Conservation (phyloP, 345 rosid genomes). For the Moricandia moricandioides region DNA sequence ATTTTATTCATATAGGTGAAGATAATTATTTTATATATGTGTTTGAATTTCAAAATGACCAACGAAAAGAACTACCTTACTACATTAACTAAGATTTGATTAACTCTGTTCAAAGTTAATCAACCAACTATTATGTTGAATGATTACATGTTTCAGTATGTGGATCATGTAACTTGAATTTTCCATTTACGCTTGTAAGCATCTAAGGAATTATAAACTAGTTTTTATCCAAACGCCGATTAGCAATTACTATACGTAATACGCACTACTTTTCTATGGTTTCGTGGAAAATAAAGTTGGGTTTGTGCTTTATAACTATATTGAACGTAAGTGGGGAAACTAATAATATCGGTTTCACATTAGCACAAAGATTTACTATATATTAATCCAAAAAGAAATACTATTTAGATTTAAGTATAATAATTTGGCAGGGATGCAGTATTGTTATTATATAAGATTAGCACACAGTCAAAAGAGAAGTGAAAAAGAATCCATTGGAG, state of each 20-base stretch:
- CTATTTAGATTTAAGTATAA: not conserved
- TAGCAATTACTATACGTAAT: not conserved
- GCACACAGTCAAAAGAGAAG: constrained; percentile 30
- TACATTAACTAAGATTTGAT: not conserved
- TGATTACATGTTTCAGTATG: too few relatives aligned
- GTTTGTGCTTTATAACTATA: constrained; percentile 1
- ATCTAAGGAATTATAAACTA: not conserved
- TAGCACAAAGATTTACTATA: constrained; percentile 1
- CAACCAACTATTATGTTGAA: too few relatives aligned
- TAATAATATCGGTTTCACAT: constrained; percentile 17
- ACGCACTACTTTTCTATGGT: not conserved
- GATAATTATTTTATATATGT: not conserved
- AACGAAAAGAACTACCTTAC: not conserved
- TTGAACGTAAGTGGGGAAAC: constrained; percentile 5
- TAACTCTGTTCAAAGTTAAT: not conserved
- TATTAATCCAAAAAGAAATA: constrained; percentile 1
- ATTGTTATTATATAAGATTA: not conserved
- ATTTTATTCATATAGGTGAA: not conserved
- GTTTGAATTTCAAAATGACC: not conserved
- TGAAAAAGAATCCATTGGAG: constrained; percentile 27
- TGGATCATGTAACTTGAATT: not conserved
- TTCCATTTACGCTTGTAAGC: not conserved
- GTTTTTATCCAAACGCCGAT: not conserved
- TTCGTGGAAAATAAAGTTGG: not conserved
- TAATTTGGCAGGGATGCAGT: constrained; percentile 16